Base-by-base conservation (phyloP, 805 yeast species). In the Saccharomycopsis javanensis region DNA sequence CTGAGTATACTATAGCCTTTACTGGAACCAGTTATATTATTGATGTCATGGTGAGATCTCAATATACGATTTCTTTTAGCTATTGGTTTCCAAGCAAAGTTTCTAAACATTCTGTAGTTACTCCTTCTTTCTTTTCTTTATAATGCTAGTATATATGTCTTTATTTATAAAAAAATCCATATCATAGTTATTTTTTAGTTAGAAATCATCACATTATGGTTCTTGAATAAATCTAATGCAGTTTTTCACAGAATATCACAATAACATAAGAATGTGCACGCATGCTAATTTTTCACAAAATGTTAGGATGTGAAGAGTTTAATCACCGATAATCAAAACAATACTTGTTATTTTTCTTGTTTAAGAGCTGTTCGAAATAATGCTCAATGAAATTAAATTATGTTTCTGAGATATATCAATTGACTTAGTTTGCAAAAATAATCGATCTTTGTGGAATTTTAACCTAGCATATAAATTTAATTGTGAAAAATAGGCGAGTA, bases 261-360 rank as follows among this genome's bases (percentile, higher is more conserved):
- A n/a, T n/a, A n/a, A n/a, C n/a, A n/a, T n/a, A n/a, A n/a, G n/a
- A n/a, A n/a, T n/a, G n/a, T n/a, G n/a, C n/a, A n/a, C n/a, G n/a
- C n/a, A n/a, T n/a, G n/a, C 10, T 35, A n/a, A n/a, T 16, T 20
- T 18, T 20, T 42, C 10, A 37, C 4, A 16, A 10, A 20, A 25
- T 42, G 48, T 42, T 25, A 27, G 48, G 48, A 13, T 42, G 48
- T 20, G 25, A 18, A 20, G 10, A 42, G 42, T 35, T 20, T 42
- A 42, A 42, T 20, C 4, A 42, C 6, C 10, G 28, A 42, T 42
- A 20, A 35, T n/a, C n/a, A n/a, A n/a, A n/a, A n/a, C 15, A 42
- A 42, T 42, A 42, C 48, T 42, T 42, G 48, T 42, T 42, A 42
- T 42, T 42, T 42, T 37, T 42, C 23, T n/a, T n/a, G n/a, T n/a